Evolutionary conservation across 2,329 filamentous ascomycete species (phyloP).

Genomic region (Phyllosticta paracitricarpa): DNA sequence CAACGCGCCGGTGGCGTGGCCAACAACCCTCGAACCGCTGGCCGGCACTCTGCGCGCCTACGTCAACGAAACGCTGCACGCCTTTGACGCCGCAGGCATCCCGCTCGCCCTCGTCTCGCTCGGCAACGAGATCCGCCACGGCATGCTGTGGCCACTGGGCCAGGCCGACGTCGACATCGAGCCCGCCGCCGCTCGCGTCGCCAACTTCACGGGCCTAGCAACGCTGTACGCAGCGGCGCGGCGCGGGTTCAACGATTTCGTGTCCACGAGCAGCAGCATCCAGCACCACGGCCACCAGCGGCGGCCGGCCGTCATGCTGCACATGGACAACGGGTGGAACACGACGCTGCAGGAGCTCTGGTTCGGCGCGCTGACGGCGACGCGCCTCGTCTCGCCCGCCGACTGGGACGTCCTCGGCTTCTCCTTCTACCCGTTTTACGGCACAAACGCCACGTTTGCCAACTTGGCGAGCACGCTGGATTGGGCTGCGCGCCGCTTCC

Average conservation of each 20-base stretch:
- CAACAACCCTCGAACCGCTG: conserved; percentile 41
- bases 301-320: conserved; percentile 61
- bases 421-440: conserved; percentile 66
- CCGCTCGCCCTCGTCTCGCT: conserved; percentile 55
- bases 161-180: conserved; percentile 27
- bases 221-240: conserved; percentile 53
- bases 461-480: conserved; percentile 45
- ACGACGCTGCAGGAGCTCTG: conserved; percentile 57
- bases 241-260: conserved; percentile 54
- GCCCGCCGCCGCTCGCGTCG: conserved; percentile 35
- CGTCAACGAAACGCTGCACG: conserved; percentile 51
- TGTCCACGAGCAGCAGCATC: conserved; percentile 24
- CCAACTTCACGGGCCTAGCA: conserved; percentile 47
- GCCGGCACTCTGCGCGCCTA: conserved; percentile 59
- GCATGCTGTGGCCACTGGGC: conserved; percentile 58
- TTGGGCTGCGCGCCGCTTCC: conserved; percentile 50
- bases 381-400: conserved; percentile 38
- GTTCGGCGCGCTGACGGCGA: conserved; percentile 37
- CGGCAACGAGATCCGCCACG: conserved; percentile 62
- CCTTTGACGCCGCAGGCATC: conserved; percentile 47
- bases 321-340: conserved; percentile 65
- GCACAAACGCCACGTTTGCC: conserved; percentile 46
- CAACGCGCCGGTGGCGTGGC: conserved; percentile 54
- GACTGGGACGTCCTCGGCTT: conserved; percentile 67
- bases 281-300: conserved; percentile 19